Conservation (phyloP, 208 protist species). For the Trypanosoma caninum region DNA sequence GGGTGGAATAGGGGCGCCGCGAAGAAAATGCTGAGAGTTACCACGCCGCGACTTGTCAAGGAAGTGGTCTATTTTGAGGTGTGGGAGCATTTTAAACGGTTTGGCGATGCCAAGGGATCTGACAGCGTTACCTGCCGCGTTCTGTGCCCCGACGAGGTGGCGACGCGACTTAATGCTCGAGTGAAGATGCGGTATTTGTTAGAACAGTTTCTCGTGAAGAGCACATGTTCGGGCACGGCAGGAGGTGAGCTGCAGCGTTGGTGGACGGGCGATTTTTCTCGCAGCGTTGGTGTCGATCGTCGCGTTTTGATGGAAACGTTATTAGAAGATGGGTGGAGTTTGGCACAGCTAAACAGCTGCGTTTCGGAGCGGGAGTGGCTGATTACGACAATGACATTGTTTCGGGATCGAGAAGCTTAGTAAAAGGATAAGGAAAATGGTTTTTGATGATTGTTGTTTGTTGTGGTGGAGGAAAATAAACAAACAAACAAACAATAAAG, state of each 20-base stretch:
- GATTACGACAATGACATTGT: constrained; percentile 30
- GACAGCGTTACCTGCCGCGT: constrained; percentile 25
- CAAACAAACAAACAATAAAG: no score
- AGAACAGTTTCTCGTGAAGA: constrained; percentile 27
- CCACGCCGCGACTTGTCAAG: constrained; percentile 6
- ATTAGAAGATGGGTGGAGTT: constrained; percentile 22
- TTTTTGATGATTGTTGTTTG: not conserved
- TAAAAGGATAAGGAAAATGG: not conserved
- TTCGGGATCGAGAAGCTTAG: not conserved
- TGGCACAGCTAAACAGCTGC: constrained; percentile 17
- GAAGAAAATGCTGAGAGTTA: constrained; percentile 23
- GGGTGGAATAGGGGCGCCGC: no score
- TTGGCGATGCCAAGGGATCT: constrained; percentile 24
- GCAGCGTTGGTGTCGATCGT: constrained; percentile 16
- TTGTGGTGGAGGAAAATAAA: not conserved
- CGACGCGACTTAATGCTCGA: constrained; percentile 15
- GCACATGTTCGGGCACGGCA: not conserved
- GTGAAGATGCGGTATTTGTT: constrained; percentile 28
- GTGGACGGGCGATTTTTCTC: constrained; percentile 25
- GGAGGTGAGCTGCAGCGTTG: constrained; percentile 22
- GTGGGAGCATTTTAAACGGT: constrained; percentile 31
- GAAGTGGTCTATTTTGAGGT: constrained; percentile 26
- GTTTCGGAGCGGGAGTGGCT: constrained; percentile 29
- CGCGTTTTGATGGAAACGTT: constrained; percentile 20
- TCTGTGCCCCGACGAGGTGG: constrained; percentile 24